Conservation (phyloP, 495 filamentous ascomycete species). For the Neurospora sp. region DNA sequence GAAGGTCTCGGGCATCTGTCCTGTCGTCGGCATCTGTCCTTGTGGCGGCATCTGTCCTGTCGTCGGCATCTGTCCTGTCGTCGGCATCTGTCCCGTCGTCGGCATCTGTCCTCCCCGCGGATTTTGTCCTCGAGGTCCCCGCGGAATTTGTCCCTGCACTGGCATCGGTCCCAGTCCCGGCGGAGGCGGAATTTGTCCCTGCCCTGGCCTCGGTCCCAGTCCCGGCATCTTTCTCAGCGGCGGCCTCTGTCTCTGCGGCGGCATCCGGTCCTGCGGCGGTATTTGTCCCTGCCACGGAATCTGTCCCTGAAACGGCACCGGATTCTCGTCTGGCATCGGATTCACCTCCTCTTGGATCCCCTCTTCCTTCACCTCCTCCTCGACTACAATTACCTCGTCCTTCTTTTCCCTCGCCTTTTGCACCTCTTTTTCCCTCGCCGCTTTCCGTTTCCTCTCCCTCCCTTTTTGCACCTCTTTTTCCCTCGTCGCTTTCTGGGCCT, state of each 20-base stretch:
- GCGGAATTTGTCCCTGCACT: background rate
- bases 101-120: background rate
- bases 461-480: background rate
- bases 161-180: background rate
- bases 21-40: no score
- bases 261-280: no score
- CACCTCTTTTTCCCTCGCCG: no score
- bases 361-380: background rate
- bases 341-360: background rate
- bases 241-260: no score
- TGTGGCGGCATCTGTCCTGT: no score
- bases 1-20: no score
- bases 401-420: background rate
- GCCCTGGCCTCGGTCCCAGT: background rate
- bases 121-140: background rate
- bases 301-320: background rate
- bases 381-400: background rate
- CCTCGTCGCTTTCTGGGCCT: background rate
- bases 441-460: no score
- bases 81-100: no score
- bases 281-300: no score
- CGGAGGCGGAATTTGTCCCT: no score
- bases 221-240: no score
- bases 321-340: background rate
- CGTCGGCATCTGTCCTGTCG: background rate